phyloP scores from a whole-genome alignment of 352 stramenopile genomes.

The Globisporangium iwayamae region DNA sequence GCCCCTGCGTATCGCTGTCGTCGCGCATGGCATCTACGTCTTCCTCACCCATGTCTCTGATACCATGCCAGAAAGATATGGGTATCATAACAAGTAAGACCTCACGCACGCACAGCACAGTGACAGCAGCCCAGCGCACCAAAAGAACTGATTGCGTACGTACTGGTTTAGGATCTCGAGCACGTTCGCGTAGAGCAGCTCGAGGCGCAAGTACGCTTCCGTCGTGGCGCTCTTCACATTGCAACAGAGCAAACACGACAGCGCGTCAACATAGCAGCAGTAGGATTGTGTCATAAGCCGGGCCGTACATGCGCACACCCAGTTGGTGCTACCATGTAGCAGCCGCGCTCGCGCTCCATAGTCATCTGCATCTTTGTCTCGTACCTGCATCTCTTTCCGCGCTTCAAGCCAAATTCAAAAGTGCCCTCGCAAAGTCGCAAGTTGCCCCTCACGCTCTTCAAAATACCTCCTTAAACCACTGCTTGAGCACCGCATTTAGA shows the following conservation, averaged over 20 bases:
- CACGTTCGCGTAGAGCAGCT: constrained; percentile 31
- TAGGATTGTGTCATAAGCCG: too few species aligned
- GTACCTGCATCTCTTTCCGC: background rate
- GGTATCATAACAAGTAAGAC: too few species aligned
- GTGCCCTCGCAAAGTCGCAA: background rate
- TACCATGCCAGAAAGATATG: too few species aligned
- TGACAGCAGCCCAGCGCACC: background rate
- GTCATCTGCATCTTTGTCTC: background rate
- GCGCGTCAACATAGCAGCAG: background rate
- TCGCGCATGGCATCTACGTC: background rate
- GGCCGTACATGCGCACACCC: too few species aligned
- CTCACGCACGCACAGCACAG: background rate
- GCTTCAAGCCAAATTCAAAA: background rate
- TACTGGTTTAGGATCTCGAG: constrained; percentile 26
- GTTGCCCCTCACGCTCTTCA: constrained; percentile 9
- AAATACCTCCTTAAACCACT: too few species aligned
- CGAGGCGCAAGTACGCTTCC: constrained; percentile 30
- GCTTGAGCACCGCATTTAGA: too few species aligned
- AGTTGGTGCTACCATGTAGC: too few species aligned
- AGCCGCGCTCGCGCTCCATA: too few species aligned
- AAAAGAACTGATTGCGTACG: background rate
- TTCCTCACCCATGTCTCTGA: constrained; percentile 4
- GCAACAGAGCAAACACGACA: background rate
- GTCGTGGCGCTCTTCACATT: constrained; percentile 11
- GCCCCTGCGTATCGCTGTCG: constrained; percentile 11